Conservation (phyloP, 2,329 filamentous ascomycete genomes). For the Penicillium sp. region DNA sequence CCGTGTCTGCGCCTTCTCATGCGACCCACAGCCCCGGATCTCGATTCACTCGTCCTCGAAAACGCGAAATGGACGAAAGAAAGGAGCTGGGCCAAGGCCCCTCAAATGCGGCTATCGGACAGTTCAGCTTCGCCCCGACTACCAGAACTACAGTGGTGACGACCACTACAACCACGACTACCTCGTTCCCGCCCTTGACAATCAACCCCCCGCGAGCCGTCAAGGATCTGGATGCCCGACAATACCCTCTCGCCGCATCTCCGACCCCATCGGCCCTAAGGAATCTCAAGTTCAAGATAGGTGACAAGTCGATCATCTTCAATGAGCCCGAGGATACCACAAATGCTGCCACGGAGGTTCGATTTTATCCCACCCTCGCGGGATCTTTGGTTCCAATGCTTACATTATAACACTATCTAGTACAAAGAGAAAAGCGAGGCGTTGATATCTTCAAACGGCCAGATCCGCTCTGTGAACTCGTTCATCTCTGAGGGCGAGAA, state of each 20-base stretch:
- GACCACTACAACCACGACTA: constrained; percentile 84
- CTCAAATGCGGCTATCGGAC: constrained; percentile 49
- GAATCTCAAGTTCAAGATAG: constrained; percentile 71
- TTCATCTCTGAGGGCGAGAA: constrained; percentile 41
- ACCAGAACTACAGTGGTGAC: constrained; percentile 71
- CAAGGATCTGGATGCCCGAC: constrained; percentile 73
- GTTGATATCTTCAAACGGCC: constrained; percentile 47
- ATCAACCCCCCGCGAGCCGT: constrained; percentile 70
- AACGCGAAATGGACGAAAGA: constrained; percentile 29
- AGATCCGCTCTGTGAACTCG: constrained; percentile 44
- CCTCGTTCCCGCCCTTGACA: constrained; percentile 77
- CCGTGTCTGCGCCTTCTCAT: constrained; percentile 7
- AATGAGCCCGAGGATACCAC: constrained; percentile 59
- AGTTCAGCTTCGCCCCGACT: constrained; percentile 61
- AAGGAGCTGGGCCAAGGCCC: constrained; percentile 23
- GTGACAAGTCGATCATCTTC: constrained; percentile 60
- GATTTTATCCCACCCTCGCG: constrained; percentile 14
- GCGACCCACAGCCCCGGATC: constrained; percentile 11
- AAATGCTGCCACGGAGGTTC: constrained; percentile 54
- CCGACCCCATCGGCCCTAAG: constrained; percentile 77
- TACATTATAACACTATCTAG: constrained; percentile 27
- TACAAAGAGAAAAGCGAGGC: constrained; percentile 44
- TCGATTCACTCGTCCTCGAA: constrained; percentile 13
- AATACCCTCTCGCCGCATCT: constrained; percentile 81
- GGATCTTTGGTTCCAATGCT: constrained; percentile 5